These are phyloP conservation scores for Elongisporangium undulatum DNA, from an alignment of 352 stramenopile genomes.

Conservation along the genomic window DNA sequence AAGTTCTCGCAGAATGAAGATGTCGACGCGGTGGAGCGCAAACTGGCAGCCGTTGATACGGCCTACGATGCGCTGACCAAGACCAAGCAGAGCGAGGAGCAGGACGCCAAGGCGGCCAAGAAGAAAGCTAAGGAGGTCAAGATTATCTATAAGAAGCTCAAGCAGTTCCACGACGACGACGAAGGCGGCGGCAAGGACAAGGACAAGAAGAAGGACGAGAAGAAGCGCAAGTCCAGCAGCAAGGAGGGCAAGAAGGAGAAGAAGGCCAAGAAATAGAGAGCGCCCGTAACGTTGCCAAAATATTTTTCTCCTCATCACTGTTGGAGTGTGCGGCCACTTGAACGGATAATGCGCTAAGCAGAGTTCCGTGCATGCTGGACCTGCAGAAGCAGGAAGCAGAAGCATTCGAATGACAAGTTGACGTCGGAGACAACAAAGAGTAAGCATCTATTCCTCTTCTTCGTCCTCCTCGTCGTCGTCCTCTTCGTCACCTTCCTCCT, in stretches of 20 bases:
- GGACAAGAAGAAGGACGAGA: slow-evolving; percentile 65
- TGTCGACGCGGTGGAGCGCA: slow-evolving; percentile 23
- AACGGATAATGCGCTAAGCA: too few species aligned
- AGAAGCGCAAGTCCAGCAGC: slow-evolving; percentile 35
- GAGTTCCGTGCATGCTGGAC: too few species aligned
- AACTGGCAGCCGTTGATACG: slow-evolving; percentile 30
- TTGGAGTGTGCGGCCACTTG: too few species aligned
- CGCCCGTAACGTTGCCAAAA: too few species aligned
- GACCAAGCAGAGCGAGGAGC: slow-evolving; percentile 22
- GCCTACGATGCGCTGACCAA: slow-evolving; percentile 30
- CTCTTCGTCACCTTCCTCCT: slow-evolving; percentile 50
- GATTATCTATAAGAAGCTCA: slow-evolving; percentile 86
- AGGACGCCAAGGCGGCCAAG: slow-evolving; percentile 27
- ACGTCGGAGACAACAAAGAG: slow-evolving; percentile 4
- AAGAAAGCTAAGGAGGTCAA: slow-evolving; percentile 68
- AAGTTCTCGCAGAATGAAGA: slow-evolving; percentile 63
- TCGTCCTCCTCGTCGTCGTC: slow-evolving; percentile 40
- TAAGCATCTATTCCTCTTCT: slow-evolving; percentile 14
- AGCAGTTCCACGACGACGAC: slow-evolving; percentile 71
- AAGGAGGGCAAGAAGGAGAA: slow-evolving; percentile 62
- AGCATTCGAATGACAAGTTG: slow-evolving; percentile 43
- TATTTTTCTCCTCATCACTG: too few species aligned
- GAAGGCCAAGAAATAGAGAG: slow-evolving; percentile 54
- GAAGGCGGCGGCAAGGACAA: slow-evolving; percentile 25
- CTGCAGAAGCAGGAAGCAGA: too few species aligned